These are phyloP conservation scores for Teunomyces funiuensis DNA, from an alignment of 805 yeast species.

Conservation along the genomic window DNA sequence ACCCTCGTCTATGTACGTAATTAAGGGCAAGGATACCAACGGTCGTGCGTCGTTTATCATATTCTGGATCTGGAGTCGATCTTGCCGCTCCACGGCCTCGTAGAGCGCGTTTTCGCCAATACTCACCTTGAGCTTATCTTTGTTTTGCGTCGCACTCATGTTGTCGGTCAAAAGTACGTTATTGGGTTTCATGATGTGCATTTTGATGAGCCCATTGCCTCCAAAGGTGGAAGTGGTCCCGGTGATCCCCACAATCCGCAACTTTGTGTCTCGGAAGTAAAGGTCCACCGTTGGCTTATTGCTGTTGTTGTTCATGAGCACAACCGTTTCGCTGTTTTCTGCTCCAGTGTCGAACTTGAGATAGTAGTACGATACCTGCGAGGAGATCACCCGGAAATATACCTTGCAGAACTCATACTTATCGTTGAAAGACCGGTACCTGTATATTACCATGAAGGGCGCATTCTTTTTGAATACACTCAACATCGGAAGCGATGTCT, in stretches of 20 bases:
- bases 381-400: constrained; percentile 27
- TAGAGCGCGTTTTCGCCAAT: constrained; percentile 15
- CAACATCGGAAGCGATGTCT: constrained; percentile 20
- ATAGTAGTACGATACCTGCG: constrained; percentile 29
- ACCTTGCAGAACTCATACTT: constrained; percentile 28
- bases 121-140: constrained; percentile 11
- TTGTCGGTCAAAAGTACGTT: constrained; percentile 23
- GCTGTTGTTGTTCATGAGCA: constrained; percentile 29
- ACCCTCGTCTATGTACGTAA: constrained; percentile 28
- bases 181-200: constrained; percentile 19
- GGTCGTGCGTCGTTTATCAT: constrained; percentile 17
- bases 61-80: constrained; percentile 18
- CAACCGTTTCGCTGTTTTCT: constrained; percentile 11
- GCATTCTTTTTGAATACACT: constrained; percentile 28
- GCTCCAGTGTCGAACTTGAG: constrained; percentile 17
- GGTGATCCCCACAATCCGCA: constrained; percentile 32
- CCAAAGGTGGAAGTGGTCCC: constrained; percentile 38
- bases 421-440: constrained; percentile 10
- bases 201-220: constrained; percentile 29
- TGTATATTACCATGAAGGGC: constrained; percentile 26
- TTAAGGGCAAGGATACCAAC: constrained; percentile 27
- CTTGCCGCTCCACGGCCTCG: constrained; percentile 21
- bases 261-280: constrained; percentile 25
- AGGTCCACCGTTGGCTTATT: constrained; percentile 31
- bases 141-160: constrained; percentile 13